Evolutionary conservation across 106 monocot genomes (phyloP).

Genomic region (Dioscorea alata): DNA sequence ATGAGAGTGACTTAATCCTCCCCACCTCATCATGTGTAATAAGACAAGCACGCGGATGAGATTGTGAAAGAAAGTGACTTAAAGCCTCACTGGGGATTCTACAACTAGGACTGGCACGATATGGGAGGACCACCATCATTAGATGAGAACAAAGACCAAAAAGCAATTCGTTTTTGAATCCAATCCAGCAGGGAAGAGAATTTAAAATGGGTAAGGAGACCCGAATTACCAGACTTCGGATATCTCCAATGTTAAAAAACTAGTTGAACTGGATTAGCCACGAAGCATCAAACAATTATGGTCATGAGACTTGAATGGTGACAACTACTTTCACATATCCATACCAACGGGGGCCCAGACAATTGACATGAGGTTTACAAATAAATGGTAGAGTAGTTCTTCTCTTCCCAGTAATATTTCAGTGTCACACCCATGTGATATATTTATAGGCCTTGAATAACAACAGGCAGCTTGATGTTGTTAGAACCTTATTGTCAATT

Average conservation of each 20-base stretch:
- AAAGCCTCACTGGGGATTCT: background rate
- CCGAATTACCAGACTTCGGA: background rate
- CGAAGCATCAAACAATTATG: no score
- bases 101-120: background rate
- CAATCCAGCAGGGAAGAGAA: background rate
- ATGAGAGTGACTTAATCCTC: constrained; percentile 3
- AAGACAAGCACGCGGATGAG: background rate
- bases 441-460: background rate
- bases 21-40: constrained; percentile 3
- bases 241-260: background rate
- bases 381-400: no score
- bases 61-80: background rate
- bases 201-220: background rate
- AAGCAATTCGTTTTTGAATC: background rate
- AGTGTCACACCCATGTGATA: constrained; percentile 4
- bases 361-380: no score
- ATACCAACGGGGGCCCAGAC: no score
- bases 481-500: background rate
- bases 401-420: background rate
- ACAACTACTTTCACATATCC: no score
- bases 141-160: background rate
- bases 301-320: no score
- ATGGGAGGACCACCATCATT: background rate
- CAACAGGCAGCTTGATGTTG: background rate
- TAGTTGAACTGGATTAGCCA: background rate